Evolutionary conservation across 2,329 filamentous ascomycete genomes (phyloP), one percentile per base, ranked within the genome.

Genomic region (Elsinoe arachidis): DNA sequence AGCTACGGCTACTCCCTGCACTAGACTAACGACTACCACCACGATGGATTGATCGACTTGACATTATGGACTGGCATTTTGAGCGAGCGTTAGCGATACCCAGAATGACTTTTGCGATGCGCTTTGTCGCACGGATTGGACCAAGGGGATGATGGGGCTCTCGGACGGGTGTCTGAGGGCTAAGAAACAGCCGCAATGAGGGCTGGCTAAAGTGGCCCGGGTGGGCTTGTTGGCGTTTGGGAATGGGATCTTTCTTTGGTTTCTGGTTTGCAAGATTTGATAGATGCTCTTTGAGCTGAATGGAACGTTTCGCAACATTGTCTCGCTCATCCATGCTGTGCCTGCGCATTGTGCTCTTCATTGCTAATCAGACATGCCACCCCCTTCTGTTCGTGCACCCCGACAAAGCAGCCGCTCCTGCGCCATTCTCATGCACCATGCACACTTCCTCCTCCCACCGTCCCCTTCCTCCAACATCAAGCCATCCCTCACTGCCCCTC

Each of bases 211-310:
- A 39, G 14, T 5, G 49, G 33, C 49, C 49, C 19, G 49, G 34
- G 49, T 39, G 49, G 49, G 49, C 34, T 39, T 15, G 33, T 37
- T 35, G 46, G 46, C n/a, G 46, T 26, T 46, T 46, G 21, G 41
- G 21, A 46, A 9, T 3, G 15, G 5, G 39, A 3, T 26, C n/a
- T n/a, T 12, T 9, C 17, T 46, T n/a, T 43, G 39, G 9, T 9
- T 30, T 30, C 7, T 30, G 26, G 26, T 30, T 30, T 30, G 26
- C 26, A 30, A 30, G 41, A 17, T 30, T 46, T 46, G 41, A 46
- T 14, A 46, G 19, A 23, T 46, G 41, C 39, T 46, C 39, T 26
- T 23, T 26, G 41, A 30, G 21, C 41, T 26, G 21, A 46, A 46
- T 46, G 41, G 26, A 51, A 51, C 10, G 26, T 26, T 51, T 51